Percentiles rank a stretch among this genome's conserved stretches.
Conservation (phyloP, 1,139 yeast genomes). For the Nakaseomyces glabratus region DNA sequence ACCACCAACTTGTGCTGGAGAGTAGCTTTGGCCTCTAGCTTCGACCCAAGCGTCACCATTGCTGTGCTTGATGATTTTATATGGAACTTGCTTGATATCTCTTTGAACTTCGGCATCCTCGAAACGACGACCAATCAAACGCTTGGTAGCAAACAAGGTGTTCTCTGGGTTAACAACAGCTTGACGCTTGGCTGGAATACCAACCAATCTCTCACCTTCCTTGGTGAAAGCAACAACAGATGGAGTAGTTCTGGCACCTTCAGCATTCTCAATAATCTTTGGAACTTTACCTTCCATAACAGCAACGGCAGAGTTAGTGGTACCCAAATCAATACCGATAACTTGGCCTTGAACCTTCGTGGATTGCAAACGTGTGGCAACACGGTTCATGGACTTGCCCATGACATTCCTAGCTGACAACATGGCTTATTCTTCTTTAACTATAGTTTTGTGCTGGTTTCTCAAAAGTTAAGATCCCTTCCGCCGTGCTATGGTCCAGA, state of each 20-base stretch:
- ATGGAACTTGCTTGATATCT: slow-evolving; percentile 93
- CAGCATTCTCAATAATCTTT: slow-evolving; percentile 93
- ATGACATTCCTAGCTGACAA: slow-evolving; percentile 6
- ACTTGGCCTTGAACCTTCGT: slow-evolving; percentile 51
- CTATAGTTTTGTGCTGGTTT: no score
- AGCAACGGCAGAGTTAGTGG: slow-evolving; percentile 99
- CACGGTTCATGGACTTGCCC: neutral
- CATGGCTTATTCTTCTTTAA: slow-evolving; percentile 5
- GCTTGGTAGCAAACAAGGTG: slow-evolving; percentile 95
- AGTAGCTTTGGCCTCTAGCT: slow-evolving; percentile 86
- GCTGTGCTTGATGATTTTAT: slow-evolving; percentile 89
- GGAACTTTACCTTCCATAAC: slow-evolving; percentile 96
- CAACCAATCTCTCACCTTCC: slow-evolving; percentile 92
- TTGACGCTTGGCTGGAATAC: slow-evolving; percentile 98
- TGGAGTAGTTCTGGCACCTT: slow-evolving; percentile 98
- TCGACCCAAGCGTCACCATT: slow-evolving; percentile 99
- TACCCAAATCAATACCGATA: slow-evolving; percentile 97
- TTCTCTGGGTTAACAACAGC: slow-evolving; percentile 98
- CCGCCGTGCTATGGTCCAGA: no score
- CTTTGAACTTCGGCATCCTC: slow-evolving; percentile 95
- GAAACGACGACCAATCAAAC: slow-evolving; percentile 96
- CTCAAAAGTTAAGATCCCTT: no score
- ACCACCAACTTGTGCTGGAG: slow-evolving; percentile 98
- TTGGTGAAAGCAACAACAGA: slow-evolving; percentile 97
- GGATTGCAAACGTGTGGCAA: slow-evolving; percentile 36